phyloP scores from a whole-genome alignment of 1,139 yeast genomes.

The Candida labiduridarum region DNA sequence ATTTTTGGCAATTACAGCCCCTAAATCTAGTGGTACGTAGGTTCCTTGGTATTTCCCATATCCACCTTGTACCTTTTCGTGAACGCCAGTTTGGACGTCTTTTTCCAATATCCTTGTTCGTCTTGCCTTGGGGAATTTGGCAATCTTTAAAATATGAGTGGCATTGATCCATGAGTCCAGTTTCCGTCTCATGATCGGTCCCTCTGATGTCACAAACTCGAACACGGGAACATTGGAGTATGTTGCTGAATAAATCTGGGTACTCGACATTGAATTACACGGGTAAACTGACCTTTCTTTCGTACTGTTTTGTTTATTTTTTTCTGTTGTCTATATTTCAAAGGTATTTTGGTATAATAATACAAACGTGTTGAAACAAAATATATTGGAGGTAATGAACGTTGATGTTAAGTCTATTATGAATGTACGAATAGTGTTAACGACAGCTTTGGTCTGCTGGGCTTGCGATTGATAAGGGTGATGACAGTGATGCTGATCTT shows the following conservation, averaged over 20 bases:
- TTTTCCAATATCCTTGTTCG: slow-evolving; percentile 83
- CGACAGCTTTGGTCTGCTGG: too few species aligned
- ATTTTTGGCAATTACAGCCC: slow-evolving; percentile 65
- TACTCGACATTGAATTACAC: slow-evolving; percentile 16
- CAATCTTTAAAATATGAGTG: slow-evolving; percentile 85
- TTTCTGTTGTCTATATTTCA: neutral
- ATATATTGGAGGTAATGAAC: too few species aligned
- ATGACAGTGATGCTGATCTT: neutral
- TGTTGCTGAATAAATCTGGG: slow-evolving; percentile 72
- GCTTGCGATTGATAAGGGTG: too few species aligned
- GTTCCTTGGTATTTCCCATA: slow-evolving; percentile 96
- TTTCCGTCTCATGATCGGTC: slow-evolving; percentile 81
- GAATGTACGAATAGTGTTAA: too few species aligned
- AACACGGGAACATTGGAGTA: slow-evolving; percentile 81
- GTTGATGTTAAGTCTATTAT: too few species aligned
- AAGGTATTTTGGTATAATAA: too few species aligned
- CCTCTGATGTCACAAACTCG: slow-evolving; percentile 68
- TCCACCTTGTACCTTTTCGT: slow-evolving; percentile 95
- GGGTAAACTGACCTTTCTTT: neutral
- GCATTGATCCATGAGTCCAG: slow-evolving; percentile 88
- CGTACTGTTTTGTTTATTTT: neutral
- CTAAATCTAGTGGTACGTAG: slow-evolving; percentile 78
- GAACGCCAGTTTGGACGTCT: slow-evolving; percentile 82
- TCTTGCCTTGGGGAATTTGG: slow-evolving; percentile 83
- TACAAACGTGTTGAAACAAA: too few species aligned